These are phyloP conservation scores for Pythium aristosporum DNA, from an alignment of 352 stramenopile species.

Conservation along the genomic window DNA sequence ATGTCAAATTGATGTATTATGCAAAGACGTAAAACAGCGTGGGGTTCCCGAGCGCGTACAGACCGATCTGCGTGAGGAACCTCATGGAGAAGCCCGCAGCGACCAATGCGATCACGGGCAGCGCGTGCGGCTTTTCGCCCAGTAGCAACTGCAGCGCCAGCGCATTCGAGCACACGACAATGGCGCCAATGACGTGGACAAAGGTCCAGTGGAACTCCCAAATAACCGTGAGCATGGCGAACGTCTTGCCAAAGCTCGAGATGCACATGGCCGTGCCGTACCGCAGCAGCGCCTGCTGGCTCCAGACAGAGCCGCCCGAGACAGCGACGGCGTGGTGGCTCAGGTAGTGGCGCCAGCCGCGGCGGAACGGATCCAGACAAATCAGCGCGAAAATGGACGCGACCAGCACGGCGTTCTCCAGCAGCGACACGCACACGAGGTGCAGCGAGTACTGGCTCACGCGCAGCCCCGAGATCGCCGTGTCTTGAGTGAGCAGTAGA, in stretches of 20 bases:
- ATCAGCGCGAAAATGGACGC: constrained; percentile 45
- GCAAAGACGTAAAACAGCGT: constrained; percentile 76
- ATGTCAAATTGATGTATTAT: constrained; percentile 21
- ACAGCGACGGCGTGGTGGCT: constrained; percentile 1
- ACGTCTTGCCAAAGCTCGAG: constrained; percentile 83
- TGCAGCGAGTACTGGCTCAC: constrained; percentile 80
- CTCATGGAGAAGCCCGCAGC: constrained; percentile 37
- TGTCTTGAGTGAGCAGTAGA: not conserved
- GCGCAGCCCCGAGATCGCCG: constrained; percentile 46
- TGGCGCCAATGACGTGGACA: constrained; percentile 73
- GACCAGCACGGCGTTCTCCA: constrained; percentile 74
- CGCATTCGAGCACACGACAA: constrained; percentile 75
- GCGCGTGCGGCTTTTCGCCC: constrained; percentile 29
- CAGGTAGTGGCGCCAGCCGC: constrained; percentile 49
- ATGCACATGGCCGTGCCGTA: constrained; percentile 72
- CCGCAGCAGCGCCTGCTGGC: constrained; percentile 27
- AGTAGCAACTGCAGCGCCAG: constrained; percentile 72
- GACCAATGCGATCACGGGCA: constrained; percentile 39
- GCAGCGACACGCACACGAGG: constrained; percentile 63
- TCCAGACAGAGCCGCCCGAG: not conserved
- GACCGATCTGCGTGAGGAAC: constrained; percentile 42
- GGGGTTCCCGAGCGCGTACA: constrained; percentile 74
- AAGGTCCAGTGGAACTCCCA: constrained; percentile 88
- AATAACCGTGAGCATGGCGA: constrained; percentile 81
- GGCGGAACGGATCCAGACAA: constrained; percentile 48